Evolutionary conservation across 2,329 filamentous ascomycete species (phyloP).

Genomic region (Aureobasidium vineae): DNA sequence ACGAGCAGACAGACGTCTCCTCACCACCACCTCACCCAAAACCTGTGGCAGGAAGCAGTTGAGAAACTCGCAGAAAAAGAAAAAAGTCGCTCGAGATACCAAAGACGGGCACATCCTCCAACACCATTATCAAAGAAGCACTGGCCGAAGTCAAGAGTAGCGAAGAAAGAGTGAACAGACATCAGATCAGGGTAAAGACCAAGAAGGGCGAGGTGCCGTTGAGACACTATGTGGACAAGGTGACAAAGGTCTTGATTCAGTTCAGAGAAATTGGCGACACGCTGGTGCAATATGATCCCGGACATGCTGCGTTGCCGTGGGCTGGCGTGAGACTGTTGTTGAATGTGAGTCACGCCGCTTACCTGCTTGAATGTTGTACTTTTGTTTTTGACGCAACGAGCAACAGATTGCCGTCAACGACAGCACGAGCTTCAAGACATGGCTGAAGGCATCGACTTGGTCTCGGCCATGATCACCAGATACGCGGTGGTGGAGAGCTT

Average conservation of each 20-base stretch:
- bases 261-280: conserved; percentile 38
- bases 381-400: background rate
- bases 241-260: conserved; percentile 33
- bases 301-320: conserved; percentile 40
- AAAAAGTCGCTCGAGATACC: background rate
- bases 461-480: conserved; percentile 11
- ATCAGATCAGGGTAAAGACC: background rate
- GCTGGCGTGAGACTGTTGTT: conserved; percentile 38
- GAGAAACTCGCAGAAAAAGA: background rate
- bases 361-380: background rate
- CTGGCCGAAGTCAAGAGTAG: background rate
- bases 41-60: background rate
- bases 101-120: background rate
- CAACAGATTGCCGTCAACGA: conserved; percentile 6
- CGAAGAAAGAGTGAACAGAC: background rate
- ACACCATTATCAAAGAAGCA: background rate
- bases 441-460: conserved; percentile 18
- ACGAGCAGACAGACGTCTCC: background rate
- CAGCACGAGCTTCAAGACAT: conserved; percentile 12
- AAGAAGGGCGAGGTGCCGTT: background rate
- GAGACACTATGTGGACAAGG: conserved; percentile 37
- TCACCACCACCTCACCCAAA: background rate
- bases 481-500: conserved; percentile 9
- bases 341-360: background rate
- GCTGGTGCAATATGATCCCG: conserved; percentile 38